Evolutionary conservation across 2,329 filamentous ascomycete species (phyloP), one percentile per base, ranked within the genome.

Genomic region (Graphiopsis chlorocephala): DNA sequence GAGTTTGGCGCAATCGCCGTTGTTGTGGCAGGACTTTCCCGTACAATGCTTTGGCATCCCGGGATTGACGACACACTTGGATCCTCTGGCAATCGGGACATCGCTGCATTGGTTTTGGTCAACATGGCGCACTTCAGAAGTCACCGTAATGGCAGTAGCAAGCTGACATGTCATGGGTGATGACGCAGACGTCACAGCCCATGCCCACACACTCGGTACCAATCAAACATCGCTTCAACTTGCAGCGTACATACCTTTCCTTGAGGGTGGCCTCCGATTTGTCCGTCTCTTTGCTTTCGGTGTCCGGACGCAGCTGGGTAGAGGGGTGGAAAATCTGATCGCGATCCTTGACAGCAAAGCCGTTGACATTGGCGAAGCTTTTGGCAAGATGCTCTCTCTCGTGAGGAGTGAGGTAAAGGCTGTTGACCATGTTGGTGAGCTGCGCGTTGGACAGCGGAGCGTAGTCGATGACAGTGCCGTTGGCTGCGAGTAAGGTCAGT

Each of bases 391-490:
- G 58, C 17, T 52, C 29, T 26, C 38, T 48, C n/a, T 50, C 58
- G 4, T 38, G 14, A 31, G 31, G 17, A 10, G 47, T 15, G 14
- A 25, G 8, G 8, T 23, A 31, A 17, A 53, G 47, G 31, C 28
- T 28, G 20, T 35, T 28, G 29, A 52, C 29, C 31, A 52, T 61
- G 4, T 61, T 38, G 14, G 11, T 20, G 60, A 67, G 64, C 56
- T 69, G 68, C 6, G n/a, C 26, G 60, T 69, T 67, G 63, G 64
- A 63, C 5, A 70, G 61, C 14, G 58, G 64, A 29, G 59, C 31
- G 38, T 48, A 65, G 52, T 66, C 64, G 52, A 69, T 59, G 53
- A 68, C 65, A 20, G 64, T 65, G 53, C 68, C 68, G 45, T 66
- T 68, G 28, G 57, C 64, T 47, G 23, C 1, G 33, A 38, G 20